Evolutionary conservation across 176 grass and related monocot genomes (phyloP), one percentile per base, ranked within the genome.

Genomic region (Triticum turgidum): DNA sequence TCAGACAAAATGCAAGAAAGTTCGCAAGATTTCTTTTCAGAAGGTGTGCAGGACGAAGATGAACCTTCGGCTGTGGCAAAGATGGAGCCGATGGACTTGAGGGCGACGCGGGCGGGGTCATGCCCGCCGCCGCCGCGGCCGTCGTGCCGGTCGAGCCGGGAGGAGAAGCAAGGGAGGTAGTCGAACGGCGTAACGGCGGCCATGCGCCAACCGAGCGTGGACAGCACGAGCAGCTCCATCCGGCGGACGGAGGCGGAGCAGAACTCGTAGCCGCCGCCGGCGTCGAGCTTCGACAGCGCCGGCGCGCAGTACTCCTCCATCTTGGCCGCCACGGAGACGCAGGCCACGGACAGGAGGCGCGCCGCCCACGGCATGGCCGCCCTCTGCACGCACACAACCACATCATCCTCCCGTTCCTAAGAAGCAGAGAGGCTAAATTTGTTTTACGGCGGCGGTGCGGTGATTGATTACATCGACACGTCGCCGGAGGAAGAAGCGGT

Each of bases 181-280:
- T 98, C 97, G n/a, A 98, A 96, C 2, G 97, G 97, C 69, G 97
- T 96, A 47, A 96, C 91, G 67, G 76, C 91, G 79, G 76, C 85
- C 94, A 96, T 89, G 73, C 94, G 91, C 97, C 97, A 98, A 14
- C 93, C 92, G 63, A 98, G 87, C 3, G 97, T 98, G 25, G 86
- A 92, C 61, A 98, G 77, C 22, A 98, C 90, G 67, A 98, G 92
- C 62, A 98, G 92, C 79, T 98, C 97, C 97, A 98, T 98, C 78
- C 94, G 79, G 15, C 81, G 88, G 74, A 96, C 83, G 42, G 91
- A 82, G 56, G 82, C 86, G 24, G 78, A 32, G 78, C 89, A 89
- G 78, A 98, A 98, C 49, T 86, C 79, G 77, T 87, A 92, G 80
- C 61, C 89, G 45, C 82, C 67, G 44, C 81, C 90, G 41, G 86